These are phyloP conservation scores for Lactarius vividus DNA, from an alignment of 768 basidiomycete species.

Conservation along the genomic window DNA sequence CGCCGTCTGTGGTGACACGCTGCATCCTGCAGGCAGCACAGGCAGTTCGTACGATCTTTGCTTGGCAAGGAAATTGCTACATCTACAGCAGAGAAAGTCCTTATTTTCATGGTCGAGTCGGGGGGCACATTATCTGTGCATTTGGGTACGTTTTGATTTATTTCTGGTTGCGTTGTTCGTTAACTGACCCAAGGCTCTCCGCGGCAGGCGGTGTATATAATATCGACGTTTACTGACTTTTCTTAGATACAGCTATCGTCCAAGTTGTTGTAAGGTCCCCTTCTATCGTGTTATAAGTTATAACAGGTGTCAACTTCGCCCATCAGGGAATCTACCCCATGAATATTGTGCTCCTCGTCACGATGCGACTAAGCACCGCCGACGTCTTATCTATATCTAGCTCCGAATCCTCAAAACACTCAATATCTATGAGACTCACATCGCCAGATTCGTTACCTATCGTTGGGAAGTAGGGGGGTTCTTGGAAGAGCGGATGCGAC, in stretches of 20 bases:
- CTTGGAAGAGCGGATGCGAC: background rate
- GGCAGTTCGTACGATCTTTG: constrained; percentile 1
- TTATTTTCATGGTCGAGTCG: constrained; percentile 13
- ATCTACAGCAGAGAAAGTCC: constrained; percentile 3
- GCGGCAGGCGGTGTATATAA: background rate
- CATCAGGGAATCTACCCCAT: constrained; percentile 18
- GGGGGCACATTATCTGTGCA: constrained; percentile 10
- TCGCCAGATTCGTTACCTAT: background rate
- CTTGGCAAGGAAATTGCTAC: background rate
- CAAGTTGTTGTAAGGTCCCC: constrained; percentile 14
- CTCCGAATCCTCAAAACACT: background rate
- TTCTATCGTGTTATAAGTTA: background rate
- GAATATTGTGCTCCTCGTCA: constrained; percentile 11
- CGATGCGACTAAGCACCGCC: constrained; percentile 11
- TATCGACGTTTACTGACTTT: background rate
- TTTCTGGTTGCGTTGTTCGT: background rate
- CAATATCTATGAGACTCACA: background rate
- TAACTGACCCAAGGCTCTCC: background rate
- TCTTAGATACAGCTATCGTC: background rate
- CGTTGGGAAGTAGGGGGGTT: background rate
- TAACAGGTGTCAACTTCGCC: background rate
- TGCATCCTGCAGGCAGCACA: constrained; percentile 5
- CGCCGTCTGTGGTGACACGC: background rate
- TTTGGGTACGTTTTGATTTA: constrained; percentile 4
- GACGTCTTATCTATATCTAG: background rate